Evolutionary conservation across 1,139 yeast genomes (phyloP), one percentile per base, ranked within the genome.

Genomic region (Nakaseomyces glabratus): DNA sequence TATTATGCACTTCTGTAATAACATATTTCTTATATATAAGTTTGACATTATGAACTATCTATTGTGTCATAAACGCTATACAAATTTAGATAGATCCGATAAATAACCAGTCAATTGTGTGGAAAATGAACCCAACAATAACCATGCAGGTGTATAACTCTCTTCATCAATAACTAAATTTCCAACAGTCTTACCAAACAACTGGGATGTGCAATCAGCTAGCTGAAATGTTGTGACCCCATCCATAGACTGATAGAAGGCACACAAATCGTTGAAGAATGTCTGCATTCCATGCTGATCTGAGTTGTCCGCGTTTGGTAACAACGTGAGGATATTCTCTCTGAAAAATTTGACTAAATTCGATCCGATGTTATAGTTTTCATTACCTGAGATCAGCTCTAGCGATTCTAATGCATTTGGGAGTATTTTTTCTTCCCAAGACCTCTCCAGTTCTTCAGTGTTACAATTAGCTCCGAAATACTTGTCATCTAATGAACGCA

Each of bases 201-300:
- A 18, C 21, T 26, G 28, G 14, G 34, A 24, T 9, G 16, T 17
- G 14, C 34, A 24, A 12, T 15, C 20, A 10, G 22, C 19, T 14
- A 32, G 15, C 20, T 32, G 24, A 11, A 32, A 32, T 14, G 16
- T 24, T 8, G 34, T 22, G n/a, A 24, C 18, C n/a, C 14, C 23
- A 16, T 15, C 23, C 23, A 24, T 25, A 11, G 13, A 17, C 13
- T 21, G 23, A 14, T 24, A 24, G 16, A 32, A 24, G n/a, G 19
- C 19, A 17, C 34, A 32, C 17, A 32, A 20, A 16, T 32, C 34
- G 12, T 32, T 32, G 14, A 32, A 26, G 21, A 26, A 26, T 14
- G 17, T 14, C 15, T 26, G 30, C 30, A 26, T 9, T 20, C 18
- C 30, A 15, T 26, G 18, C 16, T 26, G 21, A 4, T 20, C 11